phyloP scores from a whole-genome alignment of 352 stramenopile genomes.

The Blastocystis sp. region DNA sequence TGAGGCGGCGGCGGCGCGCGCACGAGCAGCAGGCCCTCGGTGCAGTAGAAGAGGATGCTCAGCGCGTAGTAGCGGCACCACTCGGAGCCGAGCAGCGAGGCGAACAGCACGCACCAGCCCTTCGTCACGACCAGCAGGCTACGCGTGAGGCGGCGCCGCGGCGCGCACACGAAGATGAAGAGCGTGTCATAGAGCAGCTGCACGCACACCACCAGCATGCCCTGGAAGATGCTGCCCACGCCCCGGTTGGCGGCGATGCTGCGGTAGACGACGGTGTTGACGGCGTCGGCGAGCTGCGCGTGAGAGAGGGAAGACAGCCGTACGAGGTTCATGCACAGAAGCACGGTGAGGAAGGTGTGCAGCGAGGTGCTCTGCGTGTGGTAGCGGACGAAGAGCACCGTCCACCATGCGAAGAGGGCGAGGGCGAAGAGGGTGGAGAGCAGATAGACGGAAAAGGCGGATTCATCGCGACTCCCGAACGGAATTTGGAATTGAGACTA shows the following conservation, averaged over 20 bases:
- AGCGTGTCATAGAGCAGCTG: constrained; percentile 31
- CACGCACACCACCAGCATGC: constrained; percentile 13
- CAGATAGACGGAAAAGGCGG: background rate
- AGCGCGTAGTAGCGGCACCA: constrained; percentile 40
- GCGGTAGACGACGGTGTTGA: background rate
- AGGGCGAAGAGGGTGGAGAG: background rate
- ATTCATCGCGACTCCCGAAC: background rate
- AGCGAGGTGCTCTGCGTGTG: constrained; percentile 4
- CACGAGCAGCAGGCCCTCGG: constrained; percentile 12
- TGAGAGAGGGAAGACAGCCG: background rate
- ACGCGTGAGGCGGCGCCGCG: background rate
- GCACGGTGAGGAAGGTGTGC: background rate
- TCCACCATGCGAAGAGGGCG: background rate
- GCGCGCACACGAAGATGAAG: background rate
- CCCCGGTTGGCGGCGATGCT: background rate
- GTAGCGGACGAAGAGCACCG: background rate
- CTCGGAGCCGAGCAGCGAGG: background rate
- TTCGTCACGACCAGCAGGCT: constrained; percentile 16
- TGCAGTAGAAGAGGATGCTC: constrained; percentile 22
- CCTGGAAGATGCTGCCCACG: background rate
- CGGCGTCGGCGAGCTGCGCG: background rate
- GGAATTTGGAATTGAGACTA: constrained; percentile 3
- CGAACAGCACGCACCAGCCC: constrained; percentile 33
- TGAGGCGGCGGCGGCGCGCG: background rate
- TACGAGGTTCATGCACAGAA: background rate